These are phyloP conservation scores for Kuraishia floccosa DNA, from an alignment of 805 yeast species.

Conservation along the genomic window DNA sequence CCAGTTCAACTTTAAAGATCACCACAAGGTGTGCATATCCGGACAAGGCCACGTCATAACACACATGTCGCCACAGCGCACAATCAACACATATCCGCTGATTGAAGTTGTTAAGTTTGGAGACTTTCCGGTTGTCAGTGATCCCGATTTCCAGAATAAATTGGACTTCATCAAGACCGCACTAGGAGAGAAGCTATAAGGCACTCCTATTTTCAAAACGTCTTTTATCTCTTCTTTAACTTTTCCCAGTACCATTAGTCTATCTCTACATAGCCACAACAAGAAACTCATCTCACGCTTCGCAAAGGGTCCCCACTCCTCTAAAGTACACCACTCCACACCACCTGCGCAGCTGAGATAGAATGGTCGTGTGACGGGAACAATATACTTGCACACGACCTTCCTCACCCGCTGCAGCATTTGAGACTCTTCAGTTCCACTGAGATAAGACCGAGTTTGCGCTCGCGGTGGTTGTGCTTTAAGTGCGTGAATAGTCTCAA, in stretches of 20 bases:
- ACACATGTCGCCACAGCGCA: conserved; percentile 69
- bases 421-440: too few relatives aligned
- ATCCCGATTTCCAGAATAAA: conserved; percentile 33
- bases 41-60: conserved; percentile 68
- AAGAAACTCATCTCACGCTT: too few relatives aligned
- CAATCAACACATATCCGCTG: conserved; percentile 54
- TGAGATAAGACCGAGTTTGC: too few relatives aligned
- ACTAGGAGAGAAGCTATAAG: conserved; percentile 25
- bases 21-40: conserved; percentile 76
- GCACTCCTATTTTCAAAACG: background rate
- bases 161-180: conserved; percentile 56
- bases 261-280: too few relatives aligned
- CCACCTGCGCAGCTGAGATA: too few relatives aligned
- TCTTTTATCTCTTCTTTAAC: background rate
- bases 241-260: background rate
- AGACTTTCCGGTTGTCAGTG: conserved; percentile 27
- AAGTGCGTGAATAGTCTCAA: too few relatives aligned
- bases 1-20: conserved; percentile 94
- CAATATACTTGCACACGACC: too few relatives aligned
- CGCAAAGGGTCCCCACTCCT: too few relatives aligned
- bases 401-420: too few relatives aligned
- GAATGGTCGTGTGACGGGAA: too few relatives aligned
- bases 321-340: too few relatives aligned
- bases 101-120: conserved; percentile 35
- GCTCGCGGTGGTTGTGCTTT: too few relatives aligned